A percentile compares a stretch with the other conserved stretches of the same genome.
These are phyloP conservation scores for Fraxinus excelsior DNA, from an alignment of 257 asterid genomes.

Conservation along the genomic window DNA sequence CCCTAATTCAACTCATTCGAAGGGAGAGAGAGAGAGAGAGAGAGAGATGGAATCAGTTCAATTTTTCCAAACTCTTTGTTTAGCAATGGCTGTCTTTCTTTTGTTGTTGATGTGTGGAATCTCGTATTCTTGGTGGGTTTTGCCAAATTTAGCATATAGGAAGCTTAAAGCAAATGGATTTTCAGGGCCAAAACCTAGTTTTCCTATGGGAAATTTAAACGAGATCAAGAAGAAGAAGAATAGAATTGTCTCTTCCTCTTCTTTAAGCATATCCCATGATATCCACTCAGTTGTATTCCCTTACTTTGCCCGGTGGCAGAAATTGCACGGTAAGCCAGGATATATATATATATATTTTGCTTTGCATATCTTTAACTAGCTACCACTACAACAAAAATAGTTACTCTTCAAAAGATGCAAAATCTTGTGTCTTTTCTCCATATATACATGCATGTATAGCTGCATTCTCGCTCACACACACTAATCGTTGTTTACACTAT, in stretches of 20 bases:
- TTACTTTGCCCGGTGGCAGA: conserved; percentile 71
- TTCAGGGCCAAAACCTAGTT: conserved; percentile 76
- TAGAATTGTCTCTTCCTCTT: not conserved
- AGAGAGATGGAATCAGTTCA: conserved; percentile 33
- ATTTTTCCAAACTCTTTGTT: conserved; percentile 6
- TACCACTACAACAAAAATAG: too few species aligned
- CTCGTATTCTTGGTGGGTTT: conserved; percentile 54
- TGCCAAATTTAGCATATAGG: conserved; percentile 45
- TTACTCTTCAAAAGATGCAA: too few species aligned
- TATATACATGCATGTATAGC: too few species aligned
- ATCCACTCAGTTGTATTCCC: conserved; percentile 76
- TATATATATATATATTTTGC: not conserved
- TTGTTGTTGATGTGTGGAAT: conserved; percentile 23
- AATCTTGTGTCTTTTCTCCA: too few species aligned
- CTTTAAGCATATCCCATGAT: conserved; percentile 43
- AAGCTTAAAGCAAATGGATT: conserved; percentile 76
- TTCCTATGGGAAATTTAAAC: conserved; percentile 75
- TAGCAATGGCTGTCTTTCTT: conserved; percentile 22
- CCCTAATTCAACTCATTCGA: not conserved
- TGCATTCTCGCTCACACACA: too few species aligned
- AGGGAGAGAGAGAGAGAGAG: not conserved
- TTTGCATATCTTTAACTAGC: too few species aligned
- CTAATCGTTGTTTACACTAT: too few species aligned
- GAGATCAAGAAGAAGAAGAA: conserved; percentile 47
- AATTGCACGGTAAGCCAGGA: conserved; percentile 54